These are phyloP conservation scores for Lachnellula arida DNA, from an alignment of 2,329 filamentous ascomycete genomes.

Conservation along the genomic window DNA sequence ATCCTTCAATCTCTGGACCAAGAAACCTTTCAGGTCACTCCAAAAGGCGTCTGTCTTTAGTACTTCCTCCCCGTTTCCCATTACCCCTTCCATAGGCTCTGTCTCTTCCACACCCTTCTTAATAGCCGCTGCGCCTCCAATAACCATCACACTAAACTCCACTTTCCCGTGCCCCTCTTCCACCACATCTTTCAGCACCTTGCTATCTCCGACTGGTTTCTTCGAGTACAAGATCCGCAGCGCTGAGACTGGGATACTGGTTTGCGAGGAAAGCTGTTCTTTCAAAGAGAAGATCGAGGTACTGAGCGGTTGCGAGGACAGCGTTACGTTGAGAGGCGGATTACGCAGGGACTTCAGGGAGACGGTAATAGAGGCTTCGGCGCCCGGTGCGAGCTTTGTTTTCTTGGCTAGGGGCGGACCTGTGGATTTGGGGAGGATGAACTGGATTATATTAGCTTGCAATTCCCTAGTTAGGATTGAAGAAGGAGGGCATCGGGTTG, in stretches of 20 bases:
- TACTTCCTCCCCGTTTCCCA: slow-evolving; percentile 46
- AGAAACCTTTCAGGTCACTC: slow-evolving; percentile 75
- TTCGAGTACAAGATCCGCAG: slow-evolving; percentile 83
- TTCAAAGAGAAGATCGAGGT: slow-evolving; percentile 81
- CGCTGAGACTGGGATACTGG: slow-evolving; percentile 65
- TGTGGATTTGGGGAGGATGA: slow-evolving; percentile 60
- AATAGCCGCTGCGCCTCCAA: slow-evolving; percentile 60
- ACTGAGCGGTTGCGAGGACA: slow-evolving; percentile 58
- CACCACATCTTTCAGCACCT: slow-evolving; percentile 70
- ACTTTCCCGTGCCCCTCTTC: slow-evolving; percentile 50
- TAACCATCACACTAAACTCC: slow-evolving; percentile 84
- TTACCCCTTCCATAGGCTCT: slow-evolving; percentile 45
- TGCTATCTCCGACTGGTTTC: slow-evolving; percentile 76
- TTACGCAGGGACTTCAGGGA: slow-evolving; percentile 74
- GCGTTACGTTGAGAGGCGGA: slow-evolving; percentile 61
- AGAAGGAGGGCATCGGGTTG: not conserved
- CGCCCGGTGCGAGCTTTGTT: slow-evolving; percentile 44
- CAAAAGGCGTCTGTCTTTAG: slow-evolving; percentile 75
- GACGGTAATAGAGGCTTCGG: slow-evolving; percentile 52
- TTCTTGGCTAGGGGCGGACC: slow-evolving; percentile 49
- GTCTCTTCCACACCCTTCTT: slow-evolving; percentile 34
- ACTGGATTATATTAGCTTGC: slow-evolving; percentile 42
- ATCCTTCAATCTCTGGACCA: slow-evolving; percentile 75
- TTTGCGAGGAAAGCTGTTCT: slow-evolving; percentile 57
- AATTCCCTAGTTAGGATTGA: not conserved